Base-by-base conservation (phyloP, 495 filamentous ascomycete genomes). In the Annulohypoxylon nitens region DNA sequence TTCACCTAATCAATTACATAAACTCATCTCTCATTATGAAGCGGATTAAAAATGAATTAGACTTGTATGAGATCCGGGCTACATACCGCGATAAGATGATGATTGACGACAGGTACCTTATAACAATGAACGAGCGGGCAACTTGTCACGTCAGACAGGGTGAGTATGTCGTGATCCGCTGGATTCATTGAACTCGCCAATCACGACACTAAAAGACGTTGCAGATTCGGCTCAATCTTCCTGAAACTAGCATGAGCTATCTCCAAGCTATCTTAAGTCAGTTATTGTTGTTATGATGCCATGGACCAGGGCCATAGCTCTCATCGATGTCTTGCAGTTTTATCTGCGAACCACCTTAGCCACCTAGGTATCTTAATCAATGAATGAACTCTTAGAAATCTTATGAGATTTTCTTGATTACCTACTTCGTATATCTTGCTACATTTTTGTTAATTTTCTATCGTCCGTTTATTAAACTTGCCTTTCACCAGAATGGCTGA, bases 131-230 rank as follows among this genome's bases (percentile, higher is more conserved):
- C 45, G 25, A 30, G 23, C 23, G 6, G 14, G 39, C 60, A 14
- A 10, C 37, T 59, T 48, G 67, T 70, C 71, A 74, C 71, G 67
- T 61, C 62, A 75, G 68, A 62, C 53, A 50, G 57, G 61, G 69
- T 71, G 20, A 34, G 16, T 57, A 75, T 75, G 73, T 72, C 73
- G 73, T 75, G 73, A 75, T 75, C 57, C 53, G 34, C 69, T 64
- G 50, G 10, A 25, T 36, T 39, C 34, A 16, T 33, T 10, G 50
- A 58, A 12, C 54, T 65, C 60, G 2, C 68, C 73, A 71, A 75
- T 75, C 68, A 71, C 54, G 34, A 66, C 23, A 20, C 61, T 16
- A 11, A 14, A 33, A 47, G 41, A 20, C 34, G 53, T 60, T 50
- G 45, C 63, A 75, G 20, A 45, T 43, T 37, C 61, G 57, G 62